phyloP scores from a whole-genome alignment of 23 red algal species.

The Gracilaria domingensis region DNA sequence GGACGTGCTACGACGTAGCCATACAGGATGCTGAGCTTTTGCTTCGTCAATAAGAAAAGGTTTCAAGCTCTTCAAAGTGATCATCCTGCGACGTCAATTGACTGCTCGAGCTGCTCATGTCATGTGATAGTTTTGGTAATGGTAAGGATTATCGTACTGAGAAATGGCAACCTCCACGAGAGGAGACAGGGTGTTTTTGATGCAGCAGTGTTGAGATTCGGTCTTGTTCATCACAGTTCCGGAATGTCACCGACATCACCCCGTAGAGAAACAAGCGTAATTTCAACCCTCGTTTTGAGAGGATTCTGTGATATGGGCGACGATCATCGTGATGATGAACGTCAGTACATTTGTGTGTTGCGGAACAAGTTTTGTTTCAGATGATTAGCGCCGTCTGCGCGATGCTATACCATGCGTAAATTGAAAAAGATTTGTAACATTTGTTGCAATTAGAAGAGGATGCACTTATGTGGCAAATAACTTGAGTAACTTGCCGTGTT shows the following conservation, averaged over 20 bases:
- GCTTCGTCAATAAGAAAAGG: background rate
- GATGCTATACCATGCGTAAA: background rate
- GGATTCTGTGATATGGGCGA: background rate
- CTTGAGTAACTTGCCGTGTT: background rate
- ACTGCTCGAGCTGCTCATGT: background rate
- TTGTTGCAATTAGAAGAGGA: background rate
- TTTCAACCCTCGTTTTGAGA: background rate
- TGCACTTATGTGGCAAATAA: background rate
- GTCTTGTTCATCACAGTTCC: background rate
- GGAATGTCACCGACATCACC: background rate
- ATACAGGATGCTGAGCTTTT: constrained; percentile 67
- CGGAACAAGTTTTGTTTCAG: too few relatives aligned
- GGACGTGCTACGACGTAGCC: constrained; percentile 27
- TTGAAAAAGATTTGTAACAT: background rate
- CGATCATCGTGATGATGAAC: too few relatives aligned
- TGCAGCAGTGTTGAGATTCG: background rate
- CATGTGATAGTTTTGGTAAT: background rate
- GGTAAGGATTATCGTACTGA: too few relatives aligned
- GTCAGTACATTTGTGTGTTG: too few relatives aligned
- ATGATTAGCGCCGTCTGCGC: too few relatives aligned
- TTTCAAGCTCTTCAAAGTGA: background rate
- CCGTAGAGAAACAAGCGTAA: background rate
- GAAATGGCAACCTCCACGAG: background rate
- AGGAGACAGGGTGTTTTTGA: background rate
- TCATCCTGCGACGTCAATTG: background rate